Conservation (phyloP, 1,284 basidiomycete species). For the Grifola frondosa region DNA sequence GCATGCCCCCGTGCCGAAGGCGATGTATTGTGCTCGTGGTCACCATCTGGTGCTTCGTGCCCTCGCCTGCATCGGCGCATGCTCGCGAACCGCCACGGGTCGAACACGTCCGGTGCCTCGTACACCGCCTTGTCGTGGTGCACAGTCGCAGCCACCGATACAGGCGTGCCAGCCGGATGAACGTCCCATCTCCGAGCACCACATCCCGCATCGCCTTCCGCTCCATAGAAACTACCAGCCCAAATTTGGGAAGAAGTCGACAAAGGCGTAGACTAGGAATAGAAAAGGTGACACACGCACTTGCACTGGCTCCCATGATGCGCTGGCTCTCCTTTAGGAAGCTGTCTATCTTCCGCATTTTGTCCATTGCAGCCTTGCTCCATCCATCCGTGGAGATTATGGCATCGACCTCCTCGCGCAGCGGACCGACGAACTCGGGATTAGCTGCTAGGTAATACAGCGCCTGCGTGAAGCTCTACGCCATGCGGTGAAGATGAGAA, state of each 20-base stretch:
- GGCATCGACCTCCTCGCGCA: slow-evolving; percentile 44
- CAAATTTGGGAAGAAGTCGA: too few relatives aligned
- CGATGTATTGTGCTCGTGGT: slow-evolving; percentile 25
- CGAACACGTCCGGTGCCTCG: slow-evolving; percentile 26
- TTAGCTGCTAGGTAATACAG: slow-evolving; percentile 42
- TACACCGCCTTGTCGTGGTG: slow-evolving; percentile 39
- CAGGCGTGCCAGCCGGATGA: slow-evolving; percentile 39
- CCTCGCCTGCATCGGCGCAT: slow-evolving; percentile 15
- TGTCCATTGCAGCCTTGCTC: slow-evolving; percentile 41
- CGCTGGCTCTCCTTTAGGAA: slow-evolving; percentile 48
- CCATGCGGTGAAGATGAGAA: neutral
- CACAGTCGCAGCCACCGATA: slow-evolving; percentile 38
- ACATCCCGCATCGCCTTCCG: slow-evolving; percentile 29
- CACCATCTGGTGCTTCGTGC: slow-evolving; percentile 22
- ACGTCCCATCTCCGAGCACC: slow-evolving; percentile 38
- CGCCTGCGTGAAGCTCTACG: slow-evolving; percentile 36
- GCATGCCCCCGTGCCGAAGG: slow-evolving; percentile 33
- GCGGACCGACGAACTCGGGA: slow-evolving; percentile 36
- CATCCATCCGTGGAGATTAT: slow-evolving; percentile 40
- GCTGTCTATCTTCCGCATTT: slow-evolving; percentile 49
- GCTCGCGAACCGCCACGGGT: slow-evolving; percentile 34
- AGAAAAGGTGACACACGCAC: slow-evolving; percentile 2
- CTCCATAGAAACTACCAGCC: neutral
- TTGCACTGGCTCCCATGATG: slow-evolving; percentile 28
- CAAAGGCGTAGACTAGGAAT: too few relatives aligned